Conservation (phyloP, 352 stramenopile species). For the Globisporangium cystogenes region DNA sequence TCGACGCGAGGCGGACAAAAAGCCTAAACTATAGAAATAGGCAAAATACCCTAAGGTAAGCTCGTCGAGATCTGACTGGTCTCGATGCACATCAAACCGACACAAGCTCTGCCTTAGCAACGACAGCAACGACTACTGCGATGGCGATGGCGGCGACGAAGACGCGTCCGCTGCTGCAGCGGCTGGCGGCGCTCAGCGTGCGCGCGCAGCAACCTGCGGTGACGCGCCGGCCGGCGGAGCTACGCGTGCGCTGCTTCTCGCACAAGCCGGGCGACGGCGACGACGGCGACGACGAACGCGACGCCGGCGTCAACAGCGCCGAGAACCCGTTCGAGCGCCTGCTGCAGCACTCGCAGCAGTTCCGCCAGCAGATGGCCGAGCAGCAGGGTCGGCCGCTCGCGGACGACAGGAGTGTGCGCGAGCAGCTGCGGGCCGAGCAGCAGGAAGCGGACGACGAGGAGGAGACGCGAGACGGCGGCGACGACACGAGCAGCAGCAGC, state of each 20-base stretch:
- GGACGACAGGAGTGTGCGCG: background rate
- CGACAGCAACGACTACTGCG: background rate
- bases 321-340: constrained; percentile 60
- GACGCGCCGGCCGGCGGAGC: constrained; percentile 15
- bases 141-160: background rate
- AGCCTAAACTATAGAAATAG: no score
- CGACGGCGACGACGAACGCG: constrained; percentile 11
- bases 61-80: no score
- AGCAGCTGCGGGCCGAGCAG: constrained; percentile 4
- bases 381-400: background rate
- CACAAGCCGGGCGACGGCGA: constrained; percentile 4
- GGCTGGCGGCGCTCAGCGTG: background rate
- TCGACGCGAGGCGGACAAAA: no score
- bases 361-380: constrained; percentile 29
- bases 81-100: no score
- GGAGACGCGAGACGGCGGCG: constrained; percentile 3
- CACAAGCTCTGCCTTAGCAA: background rate
- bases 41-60: no score
- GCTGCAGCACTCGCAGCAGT: constrained; percentile 61
- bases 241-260: constrained; percentile 11
- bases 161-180: constrained; percentile 2
- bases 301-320: constrained; percentile 1
- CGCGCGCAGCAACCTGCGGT: constrained; percentile 1
- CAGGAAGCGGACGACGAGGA: constrained; percentile 3
- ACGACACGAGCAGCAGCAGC: constrained; percentile 10